Conservation (phyloP, 345 rosid genomes). For the Hypericum androsaemum region DNA sequence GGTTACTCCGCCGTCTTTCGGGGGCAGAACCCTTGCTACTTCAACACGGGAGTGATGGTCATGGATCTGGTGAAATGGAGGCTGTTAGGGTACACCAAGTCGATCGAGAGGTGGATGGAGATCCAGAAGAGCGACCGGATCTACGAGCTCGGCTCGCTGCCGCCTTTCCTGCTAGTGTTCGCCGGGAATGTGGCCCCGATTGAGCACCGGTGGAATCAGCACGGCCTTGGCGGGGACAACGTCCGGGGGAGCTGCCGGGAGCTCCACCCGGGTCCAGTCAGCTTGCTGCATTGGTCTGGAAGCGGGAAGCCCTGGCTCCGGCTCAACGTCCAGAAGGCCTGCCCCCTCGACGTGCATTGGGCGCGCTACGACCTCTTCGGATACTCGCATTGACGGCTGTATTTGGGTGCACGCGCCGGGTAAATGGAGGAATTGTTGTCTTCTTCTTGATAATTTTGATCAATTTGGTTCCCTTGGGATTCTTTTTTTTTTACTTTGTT, state of each 20-base stretch:
- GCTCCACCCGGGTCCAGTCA: slow-evolving; percentile 84
- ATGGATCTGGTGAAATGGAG: slow-evolving; percentile 92
- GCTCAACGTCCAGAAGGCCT: slow-evolving; percentile 64
- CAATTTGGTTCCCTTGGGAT: no score
- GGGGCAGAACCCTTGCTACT: slow-evolving; percentile 67
- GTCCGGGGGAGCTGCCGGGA: slow-evolving; percentile 86
- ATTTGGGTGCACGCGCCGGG: slow-evolving; percentile 6
- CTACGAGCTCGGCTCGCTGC: slow-evolving; percentile 86
- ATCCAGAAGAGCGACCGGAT: slow-evolving; percentile 77
- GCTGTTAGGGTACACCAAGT: slow-evolving; percentile 51
- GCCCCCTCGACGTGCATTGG: slow-evolving; percentile 86
- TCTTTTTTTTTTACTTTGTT: no score
- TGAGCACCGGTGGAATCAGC: slow-evolving; percentile 96
- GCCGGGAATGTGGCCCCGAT: slow-evolving; percentile 87
- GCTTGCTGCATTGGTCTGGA: slow-evolving; percentile 96
- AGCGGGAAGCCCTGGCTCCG: slow-evolving; percentile 96
- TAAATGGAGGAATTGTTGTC: no score
- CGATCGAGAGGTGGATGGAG: slow-evolving; percentile 97
- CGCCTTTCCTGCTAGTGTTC: slow-evolving; percentile 77
- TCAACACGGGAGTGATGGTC: slow-evolving; percentile 94
- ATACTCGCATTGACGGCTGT: slow-evolving; percentile 14
- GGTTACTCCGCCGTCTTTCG: slow-evolving; percentile 38
- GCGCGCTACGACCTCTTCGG: slow-evolving; percentile 77
- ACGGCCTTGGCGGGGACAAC: slow-evolving; percentile 90
- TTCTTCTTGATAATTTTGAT: no score